These are phyloP conservation scores for Dalbergia oliveri DNA, from an alignment of 306 rosid genomes.

Conservation along the genomic window DNA sequence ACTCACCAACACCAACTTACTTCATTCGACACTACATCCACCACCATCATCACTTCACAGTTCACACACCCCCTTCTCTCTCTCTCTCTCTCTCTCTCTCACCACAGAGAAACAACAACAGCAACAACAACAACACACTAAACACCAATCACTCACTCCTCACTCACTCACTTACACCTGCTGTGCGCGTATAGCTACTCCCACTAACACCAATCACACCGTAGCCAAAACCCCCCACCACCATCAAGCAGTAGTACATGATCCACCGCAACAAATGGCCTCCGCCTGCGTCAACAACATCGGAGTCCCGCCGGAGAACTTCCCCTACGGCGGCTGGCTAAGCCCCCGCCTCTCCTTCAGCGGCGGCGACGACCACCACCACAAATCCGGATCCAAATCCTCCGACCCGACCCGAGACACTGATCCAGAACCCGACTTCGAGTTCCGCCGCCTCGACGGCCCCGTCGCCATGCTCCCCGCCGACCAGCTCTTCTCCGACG, in stretches of 20 bases:
- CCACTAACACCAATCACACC: not conserved
- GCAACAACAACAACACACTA: no score
- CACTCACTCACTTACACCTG: not conserved
- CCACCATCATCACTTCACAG: not conserved
- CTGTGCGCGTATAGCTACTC: not conserved
- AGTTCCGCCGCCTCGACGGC: slow-evolving; percentile 86
- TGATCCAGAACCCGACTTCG: slow-evolving; percentile 64
- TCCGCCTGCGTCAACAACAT: slow-evolving; percentile 95
- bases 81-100: not conserved
- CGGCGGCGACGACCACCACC: slow-evolving; percentile 52
- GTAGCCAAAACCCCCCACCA: no score
- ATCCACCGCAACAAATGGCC: slow-evolving; percentile 66
- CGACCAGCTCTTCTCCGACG: slow-evolving; percentile 88
- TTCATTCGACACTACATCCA: not conserved
- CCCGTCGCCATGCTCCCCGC: slow-evolving; percentile 92
- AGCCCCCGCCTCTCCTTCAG: slow-evolving; percentile 67
- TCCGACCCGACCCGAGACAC: not conserved
- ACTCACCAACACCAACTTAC: not conserved
- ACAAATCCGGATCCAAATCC: slow-evolving; percentile 39
- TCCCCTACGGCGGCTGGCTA: slow-evolving; percentile 75
- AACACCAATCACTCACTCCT: not conserved
- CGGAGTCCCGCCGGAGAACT: slow-evolving; percentile 72
- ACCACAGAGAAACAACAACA: not conserved
- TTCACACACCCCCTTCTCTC: not conserved
- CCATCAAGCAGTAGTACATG: slow-evolving; percentile 28